These are phyloP conservation scores for Ophiostoma montium DNA, from an alignment of 2,329 filamentous ascomycete genomes.

Conservation along the genomic window DNA sequence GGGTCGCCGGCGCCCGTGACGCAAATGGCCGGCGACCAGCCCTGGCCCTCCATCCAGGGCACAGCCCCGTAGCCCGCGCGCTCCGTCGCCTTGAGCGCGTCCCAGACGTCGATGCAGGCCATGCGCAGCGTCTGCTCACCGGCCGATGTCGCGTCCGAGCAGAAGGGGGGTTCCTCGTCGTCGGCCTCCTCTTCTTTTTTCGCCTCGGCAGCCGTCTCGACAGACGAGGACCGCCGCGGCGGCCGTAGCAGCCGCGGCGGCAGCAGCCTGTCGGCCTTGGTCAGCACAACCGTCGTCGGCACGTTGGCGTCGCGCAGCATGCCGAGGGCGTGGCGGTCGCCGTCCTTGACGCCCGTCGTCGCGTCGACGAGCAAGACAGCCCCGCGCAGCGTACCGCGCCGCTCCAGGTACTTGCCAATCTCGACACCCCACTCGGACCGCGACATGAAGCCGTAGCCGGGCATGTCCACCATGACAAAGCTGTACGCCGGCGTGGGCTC, in stretches of 20 bases:
- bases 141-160: not conserved
- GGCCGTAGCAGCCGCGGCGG: not conserved
- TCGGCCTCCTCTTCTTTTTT: no score
- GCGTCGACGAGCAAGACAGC: constrained; percentile 40
- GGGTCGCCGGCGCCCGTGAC: constrained; percentile 23
- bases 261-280: constrained; percentile 39
- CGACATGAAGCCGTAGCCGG: constrained; percentile 22
- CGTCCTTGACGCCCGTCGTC: constrained; percentile 34
- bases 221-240: not conserved
- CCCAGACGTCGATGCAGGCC: constrained; percentile 19
- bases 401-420: constrained; percentile 35
- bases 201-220: not conserved
- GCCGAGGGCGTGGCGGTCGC: constrained; percentile 32
- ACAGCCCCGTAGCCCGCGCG: constrained; percentile 13
- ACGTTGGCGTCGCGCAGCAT: constrained; percentile 31
- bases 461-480: constrained; percentile 28
- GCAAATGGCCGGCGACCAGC: constrained; percentile 21
- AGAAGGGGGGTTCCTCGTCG: not conserved
- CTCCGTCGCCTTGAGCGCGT: constrained; percentile 13
- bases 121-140: constrained; percentile 10
- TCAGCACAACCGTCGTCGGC: constrained; percentile 36
- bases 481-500: constrained; percentile 30
- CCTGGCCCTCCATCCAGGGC: constrained; percentile 16
- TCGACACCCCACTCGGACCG: constrained; percentile 36
- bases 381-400: constrained; percentile 32